These are phyloP conservation scores for Xylona heveae DNA, from an alignment of 495 filamentous ascomycete genomes.

Conservation along the genomic window DNA sequence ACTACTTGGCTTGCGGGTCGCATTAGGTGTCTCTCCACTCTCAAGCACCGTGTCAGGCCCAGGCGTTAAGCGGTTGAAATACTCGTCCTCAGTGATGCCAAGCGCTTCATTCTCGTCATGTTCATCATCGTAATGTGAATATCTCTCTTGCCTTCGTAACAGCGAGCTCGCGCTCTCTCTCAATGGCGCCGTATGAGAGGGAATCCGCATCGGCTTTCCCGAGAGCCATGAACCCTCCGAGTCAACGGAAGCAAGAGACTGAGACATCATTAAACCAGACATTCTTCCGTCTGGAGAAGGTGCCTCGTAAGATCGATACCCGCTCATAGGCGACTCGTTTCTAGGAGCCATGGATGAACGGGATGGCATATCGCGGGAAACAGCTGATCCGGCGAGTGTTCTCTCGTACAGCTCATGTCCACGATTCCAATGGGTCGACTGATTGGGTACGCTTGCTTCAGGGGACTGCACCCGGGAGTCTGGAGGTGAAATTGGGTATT, in stretches of 20 bases:
- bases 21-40: constrained; percentile 4
- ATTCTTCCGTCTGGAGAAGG: constrained; percentile 12
- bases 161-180: constrained; percentile 26
- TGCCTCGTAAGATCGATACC: constrained; percentile 10
- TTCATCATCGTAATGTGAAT: constrained; percentile 22
- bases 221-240: constrained; percentile 89
- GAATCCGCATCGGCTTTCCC: constrained; percentile 34
- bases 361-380: too few relatives aligned
- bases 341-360: too few relatives aligned
- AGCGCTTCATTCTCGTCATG: constrained; percentile 33
- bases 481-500: constrained; percentile 60
- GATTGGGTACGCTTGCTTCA: too few relatives aligned
- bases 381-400: too few relatives aligned
- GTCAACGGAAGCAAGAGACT: constrained; percentile 69
- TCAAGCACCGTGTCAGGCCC: constrained; percentile 14
- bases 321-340: constrained; percentile 11
- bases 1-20: constrained; percentile 16
- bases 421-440: too few relatives aligned
- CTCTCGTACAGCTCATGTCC: too few relatives aligned
- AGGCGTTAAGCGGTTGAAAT: constrained; percentile 32
- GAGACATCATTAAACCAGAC: constrained; percentile 29
- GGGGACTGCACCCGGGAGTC: constrained; percentile 63
- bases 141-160: too few relatives aligned
- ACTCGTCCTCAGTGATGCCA: constrained; percentile 42
- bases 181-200: constrained; percentile 24